These are phyloP conservation scores for Hsuehochloa calcarea DNA, from an alignment of 176 grass and related monocot genomes.

Conservation along the genomic window DNA sequence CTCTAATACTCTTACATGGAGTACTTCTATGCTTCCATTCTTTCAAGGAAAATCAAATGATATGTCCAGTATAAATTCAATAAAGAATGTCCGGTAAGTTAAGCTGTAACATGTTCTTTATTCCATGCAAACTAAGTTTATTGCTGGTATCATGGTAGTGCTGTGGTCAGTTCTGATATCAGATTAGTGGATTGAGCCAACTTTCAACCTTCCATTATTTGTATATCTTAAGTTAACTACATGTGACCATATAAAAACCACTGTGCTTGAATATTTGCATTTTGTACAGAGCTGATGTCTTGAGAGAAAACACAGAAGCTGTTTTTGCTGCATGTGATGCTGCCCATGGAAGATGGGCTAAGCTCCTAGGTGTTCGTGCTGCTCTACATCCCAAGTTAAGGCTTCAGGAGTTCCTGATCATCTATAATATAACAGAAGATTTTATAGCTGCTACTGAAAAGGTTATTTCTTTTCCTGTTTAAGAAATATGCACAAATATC, in stretches of 20 bases:
- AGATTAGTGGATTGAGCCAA: neutral
- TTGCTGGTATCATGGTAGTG: neutral
- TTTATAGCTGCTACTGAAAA: conserved; percentile 95
- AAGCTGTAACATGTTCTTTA: neutral
- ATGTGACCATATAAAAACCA: neutral
- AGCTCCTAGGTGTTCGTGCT: conserved; percentile 95
- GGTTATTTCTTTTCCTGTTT: conserved; percentile 51
- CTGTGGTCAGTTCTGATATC: conserved; percentile 2
- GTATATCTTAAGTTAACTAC: conserved; percentile 5
- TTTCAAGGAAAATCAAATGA: conserved; percentile 84
- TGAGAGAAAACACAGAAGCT: conserved; percentile 97
- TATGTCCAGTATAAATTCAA: conserved; percentile 57
- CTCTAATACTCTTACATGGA: conserved; percentile 59
- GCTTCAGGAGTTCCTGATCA: conserved; percentile 91
- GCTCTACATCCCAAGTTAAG: conserved; percentile 90
- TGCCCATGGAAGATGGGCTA: conserved; percentile 96
- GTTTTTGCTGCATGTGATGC: conserved; percentile 92
- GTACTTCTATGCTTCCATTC: conserved; percentile 51
- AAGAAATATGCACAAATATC: conserved; percentile 9
- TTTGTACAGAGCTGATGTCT: conserved; percentile 81
- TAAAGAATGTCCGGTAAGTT: conserved; percentile 87
- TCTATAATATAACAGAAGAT: conserved; percentile 93
- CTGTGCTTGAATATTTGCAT: conserved; percentile 12
- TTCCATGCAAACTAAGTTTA: conserved; percentile 15
- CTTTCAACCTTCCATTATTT: conserved; percentile 8